Evolutionary conservation across 2,329 filamentous ascomycete species (phyloP).

Genomic region (Mycogone perniciosa): DNA sequence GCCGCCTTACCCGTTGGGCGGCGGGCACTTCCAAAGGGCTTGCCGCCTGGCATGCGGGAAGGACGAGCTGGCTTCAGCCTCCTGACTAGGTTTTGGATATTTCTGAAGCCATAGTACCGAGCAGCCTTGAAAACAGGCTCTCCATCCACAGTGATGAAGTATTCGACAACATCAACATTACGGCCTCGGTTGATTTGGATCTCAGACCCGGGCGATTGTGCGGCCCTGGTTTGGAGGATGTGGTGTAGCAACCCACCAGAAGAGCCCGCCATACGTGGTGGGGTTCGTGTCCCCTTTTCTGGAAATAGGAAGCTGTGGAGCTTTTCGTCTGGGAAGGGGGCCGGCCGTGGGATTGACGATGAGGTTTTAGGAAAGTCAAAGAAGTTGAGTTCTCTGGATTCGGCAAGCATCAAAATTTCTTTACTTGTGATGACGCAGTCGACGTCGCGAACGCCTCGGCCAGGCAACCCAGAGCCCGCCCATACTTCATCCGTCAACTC

Average conservation of each 20-base stretch:
- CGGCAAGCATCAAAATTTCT: constrained; percentile 84
- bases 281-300: constrained; percentile 34
- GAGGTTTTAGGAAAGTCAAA: constrained; percentile 59
- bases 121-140: constrained; percentile 69
- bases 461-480: constrained; percentile 45
- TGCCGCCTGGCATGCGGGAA: constrained; percentile 75
- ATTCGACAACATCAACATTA: constrained; percentile 89
- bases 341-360: constrained; percentile 33
- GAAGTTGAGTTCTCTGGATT: constrained; percentile 72
- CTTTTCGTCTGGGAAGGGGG: constrained; percentile 64
- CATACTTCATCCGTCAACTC: constrained; percentile 82
- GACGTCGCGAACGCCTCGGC: constrained; percentile 69
- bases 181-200: constrained; percentile 70
- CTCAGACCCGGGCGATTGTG: constrained; percentile 62
- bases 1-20: constrained; percentile 44
- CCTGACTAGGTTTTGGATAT: constrained; percentile 97
- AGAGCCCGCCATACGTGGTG: constrained; percentile 58
- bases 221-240: constrained; percentile 68
- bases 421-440: constrained; percentile 98
- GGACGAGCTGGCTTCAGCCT: constrained; percentile 73
- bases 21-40: constrained; percentile 49
- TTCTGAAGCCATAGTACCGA: constrained; percentile 93
- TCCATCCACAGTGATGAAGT: constrained; percentile 55
- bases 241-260: constrained; percentile 88
- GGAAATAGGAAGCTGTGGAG: constrained; percentile 72